Evolutionary conservation across 306 rosid genomes (phyloP).

Genomic region (Mucuna pruriens): DNA sequence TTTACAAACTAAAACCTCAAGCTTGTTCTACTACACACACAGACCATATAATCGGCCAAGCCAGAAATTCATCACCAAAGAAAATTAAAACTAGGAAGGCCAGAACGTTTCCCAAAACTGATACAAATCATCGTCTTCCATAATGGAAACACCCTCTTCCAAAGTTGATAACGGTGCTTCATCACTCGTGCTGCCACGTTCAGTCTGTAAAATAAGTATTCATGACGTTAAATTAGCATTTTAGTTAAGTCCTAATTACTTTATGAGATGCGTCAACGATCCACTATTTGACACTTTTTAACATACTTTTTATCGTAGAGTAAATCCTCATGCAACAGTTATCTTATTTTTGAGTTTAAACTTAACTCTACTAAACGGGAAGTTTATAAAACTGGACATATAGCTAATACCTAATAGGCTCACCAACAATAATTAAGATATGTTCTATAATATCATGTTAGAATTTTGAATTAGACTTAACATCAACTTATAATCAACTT

Average conservation of each 20-base stretch:
- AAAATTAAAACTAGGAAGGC: conserved; percentile 21
- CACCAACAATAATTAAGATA: no score
- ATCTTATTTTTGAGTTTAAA: not conserved
- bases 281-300: not conserved
- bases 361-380: no score
- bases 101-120: conserved; percentile 41
- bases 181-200: conserved; percentile 49
- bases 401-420: no score
- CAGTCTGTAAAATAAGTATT: conserved; percentile 83
- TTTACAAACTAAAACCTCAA: conserved; percentile 38
- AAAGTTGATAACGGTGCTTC: conserved; percentile 46
- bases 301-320: not conserved
- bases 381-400: no score
- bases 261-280: not conserved
- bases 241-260: not conserved
- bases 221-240: no score
- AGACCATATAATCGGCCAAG: conserved; percentile 28
- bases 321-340: conserved; percentile 6
- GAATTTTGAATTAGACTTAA: no score
- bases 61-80: conserved; percentile 27
- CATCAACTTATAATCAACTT: no score
- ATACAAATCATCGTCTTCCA: conserved; percentile 54
- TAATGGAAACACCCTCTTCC: conserved; percentile 23
- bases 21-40: conserved; percentile 32
- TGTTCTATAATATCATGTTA: no score